These are phyloP conservation scores for Sugiyamaella qingdaonensis DNA, from an alignment of 805 yeast genomes.

Conservation along the genomic window DNA sequence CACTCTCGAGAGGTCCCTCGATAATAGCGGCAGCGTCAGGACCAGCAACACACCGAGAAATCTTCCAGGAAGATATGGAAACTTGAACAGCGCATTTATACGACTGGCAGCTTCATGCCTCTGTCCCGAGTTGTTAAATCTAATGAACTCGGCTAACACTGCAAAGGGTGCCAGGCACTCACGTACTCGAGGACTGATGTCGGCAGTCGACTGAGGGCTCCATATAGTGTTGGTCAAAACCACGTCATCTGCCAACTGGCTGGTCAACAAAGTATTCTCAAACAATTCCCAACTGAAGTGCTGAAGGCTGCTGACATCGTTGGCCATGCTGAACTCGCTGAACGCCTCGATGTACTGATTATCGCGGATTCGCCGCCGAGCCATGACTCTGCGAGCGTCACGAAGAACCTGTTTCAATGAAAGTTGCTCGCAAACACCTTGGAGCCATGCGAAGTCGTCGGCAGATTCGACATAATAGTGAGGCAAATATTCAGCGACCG, in stretches of 20 bases:
- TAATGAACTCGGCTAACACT: conserved; percentile 22
- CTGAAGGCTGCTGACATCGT: conserved; percentile 21
- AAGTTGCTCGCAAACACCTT: conserved; percentile 4
- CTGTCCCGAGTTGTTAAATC: conserved; percentile 7
- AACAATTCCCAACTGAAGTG: conserved; percentile 27
- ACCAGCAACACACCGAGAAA: conserved; percentile 20
- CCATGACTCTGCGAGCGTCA: conserved; percentile 13
- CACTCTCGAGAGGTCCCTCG: conserved; percentile 13
- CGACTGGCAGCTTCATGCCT: conserved; percentile 19
- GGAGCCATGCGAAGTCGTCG: conserved; percentile 20
- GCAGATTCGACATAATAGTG: background rate
- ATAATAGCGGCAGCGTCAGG: conserved; percentile 18
- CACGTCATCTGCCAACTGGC: conserved; percentile 15
- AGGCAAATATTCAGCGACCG: conserved; percentile 19
- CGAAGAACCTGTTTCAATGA: conserved; percentile 3
- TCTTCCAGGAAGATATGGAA: conserved; percentile 27
- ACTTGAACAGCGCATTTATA: conserved; percentile 26
- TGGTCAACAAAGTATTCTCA: conserved; percentile 12
- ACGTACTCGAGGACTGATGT: conserved; percentile 18
- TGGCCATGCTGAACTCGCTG: conserved; percentile 21
- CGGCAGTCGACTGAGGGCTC: conserved; percentile 9
- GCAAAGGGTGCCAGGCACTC: conserved; percentile 34
- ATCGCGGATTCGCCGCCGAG: conserved; percentile 10
- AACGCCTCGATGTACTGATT: conserved; percentile 24
- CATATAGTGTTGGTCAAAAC: conserved; percentile 9